Base-by-base conservation (phyloP, 345 rosid species). In the Arabis alpina region DNA sequence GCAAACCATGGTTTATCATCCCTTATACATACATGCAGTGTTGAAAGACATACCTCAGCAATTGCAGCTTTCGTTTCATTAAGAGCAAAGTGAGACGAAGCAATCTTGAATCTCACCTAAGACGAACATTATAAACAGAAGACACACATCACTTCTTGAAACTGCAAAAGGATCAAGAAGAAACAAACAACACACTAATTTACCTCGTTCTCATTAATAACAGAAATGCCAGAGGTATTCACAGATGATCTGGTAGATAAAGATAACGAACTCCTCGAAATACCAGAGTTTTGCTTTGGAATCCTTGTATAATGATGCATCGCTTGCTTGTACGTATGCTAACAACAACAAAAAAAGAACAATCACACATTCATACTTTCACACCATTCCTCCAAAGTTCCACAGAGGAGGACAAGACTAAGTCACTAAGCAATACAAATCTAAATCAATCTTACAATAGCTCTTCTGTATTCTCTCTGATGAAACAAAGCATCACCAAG, bases 71-170 rank as follows among this genome's bases (percentile, higher is more conserved):
- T 88, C 39, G 79, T 82, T 66, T 91, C 99, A 70, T 68, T 81
- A 32, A 94, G 78, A 32, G 91, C 81, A 79, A 82, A 82, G 72
- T 84, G 89, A 71, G 93, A 91, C n/a, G 96, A 88, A 4, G 99
- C 99, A 73, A 94, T 84, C 84, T 92, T 94, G 83, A 89, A 89
- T 74, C 83, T 89, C 80, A 94, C 97, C 99, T 94, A 32, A 27
- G 8, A 70, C 5, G 42, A 50, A 75, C 13, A 14, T 8, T 61
- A 66, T 10, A 36, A 40, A 48, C 25, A 16, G 19, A 68, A 24
- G 8, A 62, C 41, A 56, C 60, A 15, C 28, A 55, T 56, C 3
- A 76, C 13, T 54, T 41, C 51, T 27, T 19, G 12, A 57, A 63
- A 55, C 53, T 27, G 15, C 10, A 54, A 68, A 67, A 45, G 61